A percentile compares a stretch with the other conserved stretches of the same genome.
Evolutionary conservation across 2,329 filamentous ascomycete genomes (phyloP).

Genomic region (Clarireedia hainanense): DNA sequence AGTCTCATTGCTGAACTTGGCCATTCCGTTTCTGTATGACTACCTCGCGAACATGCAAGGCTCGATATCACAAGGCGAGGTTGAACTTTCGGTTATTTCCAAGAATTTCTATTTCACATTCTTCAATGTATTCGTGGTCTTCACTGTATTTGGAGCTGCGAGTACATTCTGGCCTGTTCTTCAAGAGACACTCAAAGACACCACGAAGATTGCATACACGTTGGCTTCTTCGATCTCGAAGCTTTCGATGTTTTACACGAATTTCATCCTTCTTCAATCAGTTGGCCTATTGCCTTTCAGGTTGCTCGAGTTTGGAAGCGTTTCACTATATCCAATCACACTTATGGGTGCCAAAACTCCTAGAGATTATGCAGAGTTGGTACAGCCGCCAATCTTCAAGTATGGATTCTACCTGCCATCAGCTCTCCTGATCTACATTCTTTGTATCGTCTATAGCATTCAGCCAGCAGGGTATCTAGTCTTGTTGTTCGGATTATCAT

Average conservation of each 20-base stretch:
- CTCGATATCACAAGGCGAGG: slow-evolving; percentile 89
- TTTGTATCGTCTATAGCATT: slow-evolving; percentile 91
- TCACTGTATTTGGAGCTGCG: slow-evolving; percentile 78
- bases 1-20: slow-evolving; percentile 78
- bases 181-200: slow-evolving; percentile 68
- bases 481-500: slow-evolving; percentile 72
- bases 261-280: slow-evolving; percentile 88
- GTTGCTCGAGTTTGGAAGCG: slow-evolving; percentile 79
- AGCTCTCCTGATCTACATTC: slow-evolving; percentile 85
- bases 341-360: slow-evolving; percentile 77
- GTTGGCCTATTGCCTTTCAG: slow-evolving; percentile 91
- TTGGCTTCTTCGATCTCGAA: slow-evolving; percentile 69
- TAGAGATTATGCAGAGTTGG: slow-evolving; percentile 76
- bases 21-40: slow-evolving; percentile 90
- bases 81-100: slow-evolving; percentile 89
- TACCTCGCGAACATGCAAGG: slow-evolving; percentile 87
- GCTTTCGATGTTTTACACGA: slow-evolving; percentile 80
- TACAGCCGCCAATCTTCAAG: slow-evolving; percentile 78
- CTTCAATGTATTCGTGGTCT: slow-evolving; percentile 97
- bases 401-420: slow-evolving; percentile 96
- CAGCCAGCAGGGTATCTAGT: slow-evolving; percentile 73
- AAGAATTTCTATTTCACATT: slow-evolving; percentile 99
- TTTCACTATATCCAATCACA: slow-evolving; percentile 75
- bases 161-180: slow-evolving; percentile 67
- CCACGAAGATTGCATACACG: slow-evolving; percentile 65